phyloP scores from a whole-genome alignment of 768 basidiomycete species.

The Termitomyces titanicus region DNA sequence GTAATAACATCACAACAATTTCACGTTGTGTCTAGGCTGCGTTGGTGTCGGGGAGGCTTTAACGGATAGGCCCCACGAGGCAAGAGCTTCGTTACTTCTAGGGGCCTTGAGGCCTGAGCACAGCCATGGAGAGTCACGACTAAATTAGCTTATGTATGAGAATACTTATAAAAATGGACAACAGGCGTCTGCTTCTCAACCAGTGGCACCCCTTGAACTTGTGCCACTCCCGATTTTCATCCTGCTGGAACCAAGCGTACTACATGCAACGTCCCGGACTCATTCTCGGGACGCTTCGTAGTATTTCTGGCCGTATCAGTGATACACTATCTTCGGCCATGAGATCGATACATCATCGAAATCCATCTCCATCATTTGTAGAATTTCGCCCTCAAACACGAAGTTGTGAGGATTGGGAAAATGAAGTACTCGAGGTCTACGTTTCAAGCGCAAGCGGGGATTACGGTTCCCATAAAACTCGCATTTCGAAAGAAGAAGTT shows the following conservation, averaged over 20 bases:
- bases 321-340: not conserved
- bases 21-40: too few species aligned
- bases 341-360: not conserved
- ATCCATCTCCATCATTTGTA: slow-evolving; percentile 2
- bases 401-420: slow-evolving; percentile 6
- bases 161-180: not conserved
- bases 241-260: not conserved
- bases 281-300: not conserved
- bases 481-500: slow-evolving; percentile 2
- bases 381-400: slow-evolving; percentile 6
- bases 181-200: too few species aligned
- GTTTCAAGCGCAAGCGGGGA: not conserved
- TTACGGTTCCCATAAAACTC: slow-evolving; percentile 1
- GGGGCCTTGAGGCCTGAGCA: not conserved
- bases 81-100: too few species aligned
- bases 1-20: not conserved
- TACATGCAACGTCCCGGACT: slow-evolving; percentile 4
- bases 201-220: not conserved
- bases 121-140: not conserved
- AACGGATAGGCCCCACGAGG: not conserved
- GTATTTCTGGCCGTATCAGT: not conserved
- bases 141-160: not conserved
- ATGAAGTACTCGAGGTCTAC: slow-evolving; percentile 7
- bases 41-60: too few species aligned
- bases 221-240: not conserved